Evolutionary conservation across 352 stramenopile species (phyloP), one percentile per base, ranked within the genome.

Genomic region (Pythium myriotylum): DNA sequence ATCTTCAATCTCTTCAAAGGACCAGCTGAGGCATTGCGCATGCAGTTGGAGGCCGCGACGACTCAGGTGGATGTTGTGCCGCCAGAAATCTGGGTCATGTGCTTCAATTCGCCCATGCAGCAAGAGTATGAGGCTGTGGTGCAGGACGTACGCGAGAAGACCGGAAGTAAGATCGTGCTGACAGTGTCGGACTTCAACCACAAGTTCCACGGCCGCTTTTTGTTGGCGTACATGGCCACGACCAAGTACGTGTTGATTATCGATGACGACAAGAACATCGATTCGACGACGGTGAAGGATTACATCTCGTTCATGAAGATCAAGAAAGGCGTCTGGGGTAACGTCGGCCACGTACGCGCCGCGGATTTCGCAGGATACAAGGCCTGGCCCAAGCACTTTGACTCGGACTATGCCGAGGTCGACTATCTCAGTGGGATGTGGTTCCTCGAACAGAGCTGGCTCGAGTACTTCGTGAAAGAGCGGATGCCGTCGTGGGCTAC

Each of bases 1-100:
- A 89, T 89, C 62, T 86, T 89, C 62, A 89, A 89, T 58, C 59
- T 86, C 22, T 89, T 84, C 65, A 83, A 86, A 50, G 77, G 79
- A 8, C 67, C 72, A 46, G 66, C 73, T 1, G 65, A 73, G 8
- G 75, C 76, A 4, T 63, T 89, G 2, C 68, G 69, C 3, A 64
- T 79, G 46, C 79, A 89, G 53, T 54, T 89, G 16, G 26, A 68
- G 8, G 66, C 65, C 5, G 79, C 79, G 0, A 35, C 73, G 6
- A 43, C 43, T 0, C 79, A 86, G 39, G 60, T 83, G 24, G 42
- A 74, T 24, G 72, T 86, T 4, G 43, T 59, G n/a, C 50, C 51
- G 8, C 70, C 77, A 0, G 60, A 82, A 6, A 72, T 88, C n/a
- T 86, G 79, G 79, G 73, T 88, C 63, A 83, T 81, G 76, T 81